These are phyloP conservation scores for Daldinia loculata DNA, from an alignment of 495 filamentous ascomycete genomes.

Conservation along the genomic window DNA sequence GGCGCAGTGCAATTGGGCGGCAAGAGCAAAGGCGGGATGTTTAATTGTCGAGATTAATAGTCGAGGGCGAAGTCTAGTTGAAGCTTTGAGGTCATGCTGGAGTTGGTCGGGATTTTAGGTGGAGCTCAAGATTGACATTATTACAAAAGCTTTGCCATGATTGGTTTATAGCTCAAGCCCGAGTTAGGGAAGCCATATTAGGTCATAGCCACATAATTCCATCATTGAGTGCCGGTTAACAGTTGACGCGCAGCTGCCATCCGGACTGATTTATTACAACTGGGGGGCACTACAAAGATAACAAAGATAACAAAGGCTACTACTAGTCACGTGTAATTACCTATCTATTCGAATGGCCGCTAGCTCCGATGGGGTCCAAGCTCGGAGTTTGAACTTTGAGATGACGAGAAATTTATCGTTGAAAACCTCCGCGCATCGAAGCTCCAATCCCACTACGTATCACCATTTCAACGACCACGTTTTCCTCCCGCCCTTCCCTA, in stretches of 20 bases:
- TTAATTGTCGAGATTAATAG: conserved; percentile 24
- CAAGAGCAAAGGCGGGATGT: conserved; percentile 23
- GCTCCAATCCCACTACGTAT: conserved; percentile 11
- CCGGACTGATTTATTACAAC: neutral
- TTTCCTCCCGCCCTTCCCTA: neutral
- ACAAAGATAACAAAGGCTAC: neutral
- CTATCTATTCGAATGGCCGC: conserved; percentile 22
- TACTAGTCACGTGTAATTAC: conserved; percentile 3
- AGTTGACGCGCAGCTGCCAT: neutral
- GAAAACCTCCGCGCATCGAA: conserved; percentile 17
- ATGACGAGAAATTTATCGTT: conserved; percentile 45
- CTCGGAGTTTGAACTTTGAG: conserved; percentile 28
- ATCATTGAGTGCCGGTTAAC: conserved; percentile 5
- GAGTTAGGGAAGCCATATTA: conserved; percentile 23
- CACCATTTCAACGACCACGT: conserved; percentile 12
- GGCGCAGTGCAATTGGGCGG: conserved; percentile 42
- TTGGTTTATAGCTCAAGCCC: conserved; percentile 35
- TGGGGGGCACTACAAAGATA: neutral
- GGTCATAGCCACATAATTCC: conserved; percentile 30
- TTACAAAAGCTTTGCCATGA: conserved; percentile 46
- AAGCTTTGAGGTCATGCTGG: conserved; percentile 40
- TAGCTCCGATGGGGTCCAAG: conserved; percentile 39
- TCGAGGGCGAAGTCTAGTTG: neutral
- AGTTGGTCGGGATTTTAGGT: conserved; percentile 45
- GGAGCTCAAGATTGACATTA: conserved; percentile 35